Conservation (phyloP, 306 rosid species). For the Glycine tomentella region DNA sequence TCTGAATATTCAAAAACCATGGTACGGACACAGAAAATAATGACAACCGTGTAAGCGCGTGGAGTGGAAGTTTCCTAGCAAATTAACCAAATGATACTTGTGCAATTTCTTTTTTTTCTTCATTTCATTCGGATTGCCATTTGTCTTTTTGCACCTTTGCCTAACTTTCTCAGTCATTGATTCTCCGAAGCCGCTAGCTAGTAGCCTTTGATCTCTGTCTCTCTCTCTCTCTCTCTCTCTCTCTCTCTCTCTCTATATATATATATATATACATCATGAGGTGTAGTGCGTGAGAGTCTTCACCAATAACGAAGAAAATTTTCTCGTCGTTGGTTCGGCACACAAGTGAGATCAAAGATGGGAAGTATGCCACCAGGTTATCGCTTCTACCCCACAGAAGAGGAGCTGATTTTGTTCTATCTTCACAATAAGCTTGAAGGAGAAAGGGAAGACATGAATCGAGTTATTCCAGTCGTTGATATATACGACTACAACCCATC, state of each 20-base stretch:
- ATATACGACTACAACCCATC: constrained; percentile 73
- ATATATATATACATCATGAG: not conserved
- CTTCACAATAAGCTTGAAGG: constrained; percentile 72
- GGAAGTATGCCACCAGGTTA: constrained; percentile 72
- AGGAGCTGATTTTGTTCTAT: constrained; percentile 76
- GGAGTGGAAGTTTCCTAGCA: constrained; percentile 52
- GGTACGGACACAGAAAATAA: no score
- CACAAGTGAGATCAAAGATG: constrained; percentile 44
- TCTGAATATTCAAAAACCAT: no score
- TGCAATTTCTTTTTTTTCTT: not conserved
- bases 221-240: no score
- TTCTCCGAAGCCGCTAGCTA: constrained; percentile 39
- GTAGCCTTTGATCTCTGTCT: no score
- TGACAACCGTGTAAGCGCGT: constrained; percentile 44
- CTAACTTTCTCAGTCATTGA: constrained; percentile 44
- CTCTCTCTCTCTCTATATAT: no score
- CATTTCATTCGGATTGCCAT: constrained; percentile 42
- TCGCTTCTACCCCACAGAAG: constrained; percentile 91
- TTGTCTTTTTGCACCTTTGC: constrained; percentile 35
- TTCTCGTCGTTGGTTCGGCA: not conserved
- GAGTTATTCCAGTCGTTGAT: constrained; percentile 68
- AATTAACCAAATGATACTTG: not conserved
- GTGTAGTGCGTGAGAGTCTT: constrained; percentile 6
- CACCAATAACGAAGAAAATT: not conserved
- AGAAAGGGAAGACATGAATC: constrained; percentile 53